Base-by-base conservation (phyloP, 345 rosid species). In the Isatis tinctoria region DNA sequence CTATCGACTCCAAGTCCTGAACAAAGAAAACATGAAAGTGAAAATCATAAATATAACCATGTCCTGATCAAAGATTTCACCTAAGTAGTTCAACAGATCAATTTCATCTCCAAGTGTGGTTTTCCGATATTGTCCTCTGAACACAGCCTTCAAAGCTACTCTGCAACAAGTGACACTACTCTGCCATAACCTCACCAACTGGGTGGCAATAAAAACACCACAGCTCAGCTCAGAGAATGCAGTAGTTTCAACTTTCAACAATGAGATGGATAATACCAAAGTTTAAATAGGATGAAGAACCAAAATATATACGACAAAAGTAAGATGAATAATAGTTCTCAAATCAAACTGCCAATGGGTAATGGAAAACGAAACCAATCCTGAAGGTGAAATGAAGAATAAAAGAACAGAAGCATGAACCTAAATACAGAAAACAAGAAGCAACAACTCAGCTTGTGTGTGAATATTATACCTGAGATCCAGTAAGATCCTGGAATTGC, bases 401-500 rank as follows among this genome's bases (percentile, higher is more conserved):
- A 9, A 3, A 24, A 49, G 40, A 37, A 61, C 8, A 60, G 32
- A 35, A 62, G 22, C 5, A 5, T 32, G 1, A 30, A 30, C 33
- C 4, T 30, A 37, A 10, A 37, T 2, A 37, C 13, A 37, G 14
- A n/a, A n/a, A 44, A 37, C 41, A 41, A 66, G 61, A 18, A 12
- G 56, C 13, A 22, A 24, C n/a, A 77, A 39, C 2, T 40, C 4
- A 14, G 52, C 20, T 6, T 17, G 53, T 37, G 40, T 27, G 26
- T 43, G 3, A 5, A 4, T 48, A 13, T 22, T 48, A 13, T 64
- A 92, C 99, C 95, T 92, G 89, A 81, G 90, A 65, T 9, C 87
- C 97, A 45, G 96, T 82, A 69, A 92, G 83, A 79, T 92, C 91
- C 87, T 90, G 97, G 72, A 96, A 92, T 78, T 90, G 99, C 84